These are phyloP conservation scores for Chaetomiaceae sp. DNA, from an alignment of 2,329 filamentous ascomycete species.

Conservation along the genomic window DNA sequence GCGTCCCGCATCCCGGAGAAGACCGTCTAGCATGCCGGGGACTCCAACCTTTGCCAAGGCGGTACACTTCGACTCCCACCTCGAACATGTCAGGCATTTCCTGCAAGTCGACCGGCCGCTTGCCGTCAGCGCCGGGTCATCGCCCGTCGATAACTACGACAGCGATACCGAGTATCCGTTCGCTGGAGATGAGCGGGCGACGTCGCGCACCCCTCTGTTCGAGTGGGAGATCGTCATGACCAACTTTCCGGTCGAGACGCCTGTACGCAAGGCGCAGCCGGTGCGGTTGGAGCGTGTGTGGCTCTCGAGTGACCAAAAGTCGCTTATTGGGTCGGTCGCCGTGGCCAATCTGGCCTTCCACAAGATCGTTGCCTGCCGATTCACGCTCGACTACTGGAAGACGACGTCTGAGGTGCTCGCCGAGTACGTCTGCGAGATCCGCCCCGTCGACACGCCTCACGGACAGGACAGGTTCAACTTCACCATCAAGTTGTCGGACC, in stretches of 20 bases:
- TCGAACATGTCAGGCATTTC: conserved; percentile 95
- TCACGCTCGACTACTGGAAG: conserved; percentile 98
- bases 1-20: conserved; percentile 69
- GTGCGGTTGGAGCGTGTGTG: conserved; percentile 83
- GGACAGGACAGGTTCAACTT: conserved; percentile 89
- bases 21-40: conserved; percentile 94
- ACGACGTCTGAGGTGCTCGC: conserved; percentile 90
- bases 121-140: conserved; percentile 93
- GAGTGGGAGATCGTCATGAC: conserved; percentile 85
- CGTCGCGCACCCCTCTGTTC: conserved; percentile 47
- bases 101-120: conserved; percentile 88
- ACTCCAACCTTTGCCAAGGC: conserved; percentile 94
- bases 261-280: conserved; percentile 58
- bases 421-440: conserved; percentile 79
- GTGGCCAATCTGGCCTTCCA: conserved; percentile 88
- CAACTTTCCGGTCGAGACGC: conserved; percentile 72
- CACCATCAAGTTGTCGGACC: conserved; percentile 86
- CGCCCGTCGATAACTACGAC: conserved; percentile 82
- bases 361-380: conserved; percentile 84
- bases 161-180: conserved; percentile 91
- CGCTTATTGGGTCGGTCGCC: conserved; percentile 73
- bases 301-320: conserved; percentile 83
- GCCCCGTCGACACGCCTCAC: conserved; percentile 56
- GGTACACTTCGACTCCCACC: conserved; percentile 96
- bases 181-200: conserved; percentile 44